These are phyloP conservation scores for Syzygium aromaticum DNA, from an alignment of 345 rosid genomes.

Conservation along the genomic window DNA sequence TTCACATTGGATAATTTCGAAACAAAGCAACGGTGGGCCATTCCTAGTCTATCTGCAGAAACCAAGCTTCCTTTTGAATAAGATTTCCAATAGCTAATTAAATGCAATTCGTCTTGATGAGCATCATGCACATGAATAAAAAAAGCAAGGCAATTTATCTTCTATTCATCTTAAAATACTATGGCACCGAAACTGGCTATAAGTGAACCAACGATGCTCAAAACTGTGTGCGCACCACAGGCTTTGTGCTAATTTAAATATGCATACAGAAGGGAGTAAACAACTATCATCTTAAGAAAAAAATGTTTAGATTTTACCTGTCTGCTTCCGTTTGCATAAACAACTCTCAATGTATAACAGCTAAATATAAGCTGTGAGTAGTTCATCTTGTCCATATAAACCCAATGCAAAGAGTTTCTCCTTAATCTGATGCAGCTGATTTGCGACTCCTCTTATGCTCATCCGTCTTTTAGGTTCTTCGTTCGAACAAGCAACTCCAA, in stretches of 20 bases:
- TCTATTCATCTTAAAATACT: background rate
- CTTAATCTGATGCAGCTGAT: background rate
- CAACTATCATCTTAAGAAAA: background rate
- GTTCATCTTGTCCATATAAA: background rate
- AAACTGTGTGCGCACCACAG: background rate
- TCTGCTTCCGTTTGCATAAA: background rate
- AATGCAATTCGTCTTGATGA: background rate
- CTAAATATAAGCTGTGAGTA: background rate
- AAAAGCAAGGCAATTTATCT: background rate
- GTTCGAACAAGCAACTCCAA: background rate
- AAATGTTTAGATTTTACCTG: background rate
- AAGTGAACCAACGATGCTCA: background rate
- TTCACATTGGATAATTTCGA: background rate
- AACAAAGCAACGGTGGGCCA: background rate
- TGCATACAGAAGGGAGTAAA: background rate
- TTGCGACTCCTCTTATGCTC: background rate
- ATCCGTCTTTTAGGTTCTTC: background rate
- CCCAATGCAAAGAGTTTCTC: background rate
- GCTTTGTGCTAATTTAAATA: background rate
- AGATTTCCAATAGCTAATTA: background rate
- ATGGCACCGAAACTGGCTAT: background rate
- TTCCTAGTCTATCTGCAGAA: background rate
- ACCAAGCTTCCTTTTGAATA: background rate
- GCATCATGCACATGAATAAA: background rate
- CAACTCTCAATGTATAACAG: background rate